Evolutionary conservation across 106 monocot species (phyloP).

Genomic region (Dioscorea alata): DNA sequence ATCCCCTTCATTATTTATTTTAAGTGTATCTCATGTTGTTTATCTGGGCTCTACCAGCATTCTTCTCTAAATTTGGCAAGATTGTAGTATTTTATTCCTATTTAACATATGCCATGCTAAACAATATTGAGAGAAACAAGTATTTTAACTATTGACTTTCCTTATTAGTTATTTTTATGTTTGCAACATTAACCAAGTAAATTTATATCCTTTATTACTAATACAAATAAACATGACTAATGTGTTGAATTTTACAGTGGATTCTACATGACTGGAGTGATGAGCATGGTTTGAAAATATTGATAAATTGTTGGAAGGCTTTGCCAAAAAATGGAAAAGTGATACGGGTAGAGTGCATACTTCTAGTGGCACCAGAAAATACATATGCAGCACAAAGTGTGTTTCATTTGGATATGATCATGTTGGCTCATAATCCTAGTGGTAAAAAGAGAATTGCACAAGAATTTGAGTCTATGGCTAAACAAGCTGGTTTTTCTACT

Average conservation of each 20-base stretch:
- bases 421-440: conserved; percentile 10
- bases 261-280: conserved; percentile 32
- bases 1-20: no score
- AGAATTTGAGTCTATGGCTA: conserved; percentile 10
- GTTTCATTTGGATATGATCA: conserved; percentile 11
- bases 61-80: no score
- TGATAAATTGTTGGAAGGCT: conserved; percentile 23
- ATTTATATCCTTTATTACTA: no score
- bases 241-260: neutral
- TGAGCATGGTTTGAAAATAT: conserved; percentile 12
- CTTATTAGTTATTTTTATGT: no score
- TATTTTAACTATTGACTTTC: no score
- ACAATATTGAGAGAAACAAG: no score
- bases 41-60: no score
- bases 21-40: no score
- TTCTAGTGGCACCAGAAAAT: conserved; percentile 2
- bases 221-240: neutral
- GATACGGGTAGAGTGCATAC: conserved; percentile 14
- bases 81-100: no score
- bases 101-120: no score
- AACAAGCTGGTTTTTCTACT: conserved; percentile 6
- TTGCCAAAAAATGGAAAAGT: conserved; percentile 15
- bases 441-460: conserved; percentile 21
- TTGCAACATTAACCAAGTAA: no score
- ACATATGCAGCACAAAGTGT: neutral